A percentile compares a stretch with the other conserved stretches of the same genome.
Evolutionary conservation across 768 basidiomycete species (phyloP).

Genomic region (Tricholoma sp.): DNA sequence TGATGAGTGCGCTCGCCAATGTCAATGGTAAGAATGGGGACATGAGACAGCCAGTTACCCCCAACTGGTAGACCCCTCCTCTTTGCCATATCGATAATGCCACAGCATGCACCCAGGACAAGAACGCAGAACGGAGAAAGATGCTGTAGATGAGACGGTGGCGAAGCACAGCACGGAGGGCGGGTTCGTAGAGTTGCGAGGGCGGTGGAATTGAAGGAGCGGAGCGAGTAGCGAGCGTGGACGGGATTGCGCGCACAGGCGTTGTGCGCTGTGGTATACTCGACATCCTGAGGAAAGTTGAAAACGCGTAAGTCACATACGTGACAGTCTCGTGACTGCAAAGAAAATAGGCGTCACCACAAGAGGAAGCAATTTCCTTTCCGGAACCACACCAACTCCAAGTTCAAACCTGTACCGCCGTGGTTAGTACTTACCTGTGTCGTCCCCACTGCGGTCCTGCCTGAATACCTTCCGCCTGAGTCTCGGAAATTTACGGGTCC

Average conservation of each 20-base stretch:
- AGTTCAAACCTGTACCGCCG: too few relatives aligned
- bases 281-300: slow-evolving; percentile 8
- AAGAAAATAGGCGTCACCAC: too few relatives aligned
- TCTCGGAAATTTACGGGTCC: too few relatives aligned
- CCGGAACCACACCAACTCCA: too few relatives aligned
- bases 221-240: slow-evolving; percentile 40
- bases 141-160: slow-evolving; percentile 54
- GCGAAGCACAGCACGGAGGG: slow-evolving; percentile 55
- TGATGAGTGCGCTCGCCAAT: slow-evolving; percentile 32
- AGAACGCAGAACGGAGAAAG: slow-evolving; percentile 44
- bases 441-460: too few relatives aligned
- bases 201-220: slow-evolving; percentile 54
- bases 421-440: too few relatives aligned
- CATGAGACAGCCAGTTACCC: slow-evolving; percentile 26
- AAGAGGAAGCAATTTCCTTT: too few relatives aligned
- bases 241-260: slow-evolving; percentile 47
- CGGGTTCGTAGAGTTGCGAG: slow-evolving; percentile 57
- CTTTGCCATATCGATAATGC: slow-evolving; percentile 40
- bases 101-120: slow-evolving; percentile 39
- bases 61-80: slow-evolving; percentile 29
- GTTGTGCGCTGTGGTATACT: slow-evolving; percentile 21
- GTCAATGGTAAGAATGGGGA: slow-evolving; percentile 40
- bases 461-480: too few relatives aligned
- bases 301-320: background rate
- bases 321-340: background rate